Percentiles rank a stretch among this genome's conserved stretches.
Conservation (phyloP, 2,329 filamentous ascomycete genomes). For the Pseudogymnoascus sp. region DNA sequence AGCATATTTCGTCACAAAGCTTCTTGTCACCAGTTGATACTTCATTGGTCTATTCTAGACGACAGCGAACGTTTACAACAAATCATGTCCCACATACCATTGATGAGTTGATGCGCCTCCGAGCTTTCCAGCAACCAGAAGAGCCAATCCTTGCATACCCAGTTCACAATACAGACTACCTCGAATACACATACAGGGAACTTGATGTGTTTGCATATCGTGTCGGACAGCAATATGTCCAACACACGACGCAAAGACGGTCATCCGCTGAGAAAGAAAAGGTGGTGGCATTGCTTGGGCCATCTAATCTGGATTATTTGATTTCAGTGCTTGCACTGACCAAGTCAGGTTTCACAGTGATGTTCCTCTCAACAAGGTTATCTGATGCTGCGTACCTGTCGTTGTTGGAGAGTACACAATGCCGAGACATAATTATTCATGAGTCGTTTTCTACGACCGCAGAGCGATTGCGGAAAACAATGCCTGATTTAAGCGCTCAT, state of each 20-base stretch:
- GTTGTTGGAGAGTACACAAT: constrained; percentile 37
- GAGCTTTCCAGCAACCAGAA: constrained; percentile 11
- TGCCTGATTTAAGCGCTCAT: constrained; percentile 24
- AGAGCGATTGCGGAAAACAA: constrained; percentile 19
- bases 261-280: constrained; percentile 23
- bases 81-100: constrained; percentile 13
- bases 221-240: constrained; percentile 13
- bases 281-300: constrained; percentile 42
- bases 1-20: background rate
- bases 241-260: constrained; percentile 12
- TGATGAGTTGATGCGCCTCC: constrained; percentile 17
- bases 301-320: constrained; percentile 45
- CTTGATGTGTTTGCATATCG: constrained; percentile 16
- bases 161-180: constrained; percentile 11
- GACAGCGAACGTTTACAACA: background rate
- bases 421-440: constrained; percentile 19
- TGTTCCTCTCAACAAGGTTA: constrained; percentile 49
- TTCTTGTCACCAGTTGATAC: background rate
- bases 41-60: background rate
- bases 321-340: constrained; percentile 45
- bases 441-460: constrained; percentile 22
- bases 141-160: constrained; percentile 16
- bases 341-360: constrained; percentile 44
- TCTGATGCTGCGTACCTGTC: constrained; percentile 43
- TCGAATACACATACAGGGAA: constrained; percentile 17